These are phyloP conservation scores for Pilatotrama ljubarskyi DNA, from an alignment of 768 basidiomycete genomes.

Conservation along the genomic window DNA sequence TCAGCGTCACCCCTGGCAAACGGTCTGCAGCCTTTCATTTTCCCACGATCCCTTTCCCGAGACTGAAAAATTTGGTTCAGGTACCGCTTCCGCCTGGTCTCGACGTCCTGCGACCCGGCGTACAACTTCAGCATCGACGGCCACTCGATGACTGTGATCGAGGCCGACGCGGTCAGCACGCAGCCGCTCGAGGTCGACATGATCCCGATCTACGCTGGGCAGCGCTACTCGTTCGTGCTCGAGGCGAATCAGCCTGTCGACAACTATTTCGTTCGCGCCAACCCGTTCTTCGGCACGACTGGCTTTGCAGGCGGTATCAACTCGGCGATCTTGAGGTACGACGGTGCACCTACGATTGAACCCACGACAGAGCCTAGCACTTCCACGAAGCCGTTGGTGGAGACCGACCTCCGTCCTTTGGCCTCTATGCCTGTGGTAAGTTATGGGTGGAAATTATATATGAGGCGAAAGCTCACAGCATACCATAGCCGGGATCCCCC, in stretches of 20 bases:
- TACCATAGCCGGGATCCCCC: constrained; percentile 22
- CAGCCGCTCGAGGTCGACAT: constrained; percentile 41
- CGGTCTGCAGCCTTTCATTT: constrained; percentile 4
- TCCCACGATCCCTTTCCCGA: not conserved
- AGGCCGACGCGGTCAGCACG: constrained; percentile 44
- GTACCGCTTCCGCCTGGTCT: constrained; percentile 41
- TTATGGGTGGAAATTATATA: not conserved
- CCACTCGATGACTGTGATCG: constrained; percentile 47
- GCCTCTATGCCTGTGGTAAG: constrained; percentile 23
- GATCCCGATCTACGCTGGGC: constrained; percentile 44
- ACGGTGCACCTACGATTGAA: constrained; percentile 37
- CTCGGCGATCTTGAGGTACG: constrained; percentile 47
- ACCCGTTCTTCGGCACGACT: constrained; percentile 21
- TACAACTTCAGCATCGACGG: constrained; percentile 46
- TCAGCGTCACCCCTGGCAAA: constrained; percentile 22
- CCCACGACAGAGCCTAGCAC: constrained; percentile 30
- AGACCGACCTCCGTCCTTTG: constrained; percentile 26
- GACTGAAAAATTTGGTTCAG: constrained; percentile 34
- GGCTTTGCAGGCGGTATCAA: constrained; percentile 33
- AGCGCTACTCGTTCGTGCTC: constrained; percentile 34
- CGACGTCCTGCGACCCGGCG: constrained; percentile 46
- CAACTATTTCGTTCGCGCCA: constrained; percentile 37
- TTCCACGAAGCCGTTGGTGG: constrained; percentile 13
- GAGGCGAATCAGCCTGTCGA: constrained; percentile 41
- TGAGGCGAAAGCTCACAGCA: not conserved